Base-by-base conservation (phyloP, 495 filamentous ascomycete genomes). In the Aspergillus bridgeri region DNA sequence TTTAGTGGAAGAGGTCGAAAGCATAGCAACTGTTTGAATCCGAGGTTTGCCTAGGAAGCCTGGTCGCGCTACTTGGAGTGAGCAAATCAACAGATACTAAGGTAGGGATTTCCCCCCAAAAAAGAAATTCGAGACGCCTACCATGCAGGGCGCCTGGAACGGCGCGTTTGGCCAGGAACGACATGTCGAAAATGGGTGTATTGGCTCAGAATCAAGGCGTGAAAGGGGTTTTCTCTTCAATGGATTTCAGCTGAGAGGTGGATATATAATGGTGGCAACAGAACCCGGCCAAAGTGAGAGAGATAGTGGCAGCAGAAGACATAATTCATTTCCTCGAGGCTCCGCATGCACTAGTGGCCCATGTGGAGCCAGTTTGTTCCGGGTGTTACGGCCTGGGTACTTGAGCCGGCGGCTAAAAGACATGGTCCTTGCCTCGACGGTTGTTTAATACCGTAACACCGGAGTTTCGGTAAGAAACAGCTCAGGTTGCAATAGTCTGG, bases 1-100 rank as follows among this genome's bases (percentile, higher is more conserved):
- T 61, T 75, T 79, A 53, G 60, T 65, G 11, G 74, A 63, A 7
- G 76, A 77, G 38, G 69, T 77, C 29, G 76, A 77, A 20, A 79
- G 64, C n/a, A 63, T 62, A 6, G 70, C 71, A 22, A 68, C 64
- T 56, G 64, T 64, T 59, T 70, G 67, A 50, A 62, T 57, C 51
- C 64, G 71, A 60, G 67, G 62, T 38, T 58, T 54, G 24, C 51
- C 52, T 48, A 64, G 60, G 49, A 69, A 60, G 42, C 62, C 58
- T 51, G 75, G 65, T 53, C 66, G 71, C 61, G 63, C 73, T 69
- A 29, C 23, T 20, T 20, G 57, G 25, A 22, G 54, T 71, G 46
- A 69, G 61, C 51, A 29, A 24, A 22, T 45, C 33, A 53, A n/a
- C n/a, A n/a, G n/a, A n/a, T n/a, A n/a, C n/a, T n/a, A n/a, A n/a